Evolutionary conservation across 805 yeast genomes (phyloP).

Genomic region (Wickerhamiella kurtzmanii): DNA sequence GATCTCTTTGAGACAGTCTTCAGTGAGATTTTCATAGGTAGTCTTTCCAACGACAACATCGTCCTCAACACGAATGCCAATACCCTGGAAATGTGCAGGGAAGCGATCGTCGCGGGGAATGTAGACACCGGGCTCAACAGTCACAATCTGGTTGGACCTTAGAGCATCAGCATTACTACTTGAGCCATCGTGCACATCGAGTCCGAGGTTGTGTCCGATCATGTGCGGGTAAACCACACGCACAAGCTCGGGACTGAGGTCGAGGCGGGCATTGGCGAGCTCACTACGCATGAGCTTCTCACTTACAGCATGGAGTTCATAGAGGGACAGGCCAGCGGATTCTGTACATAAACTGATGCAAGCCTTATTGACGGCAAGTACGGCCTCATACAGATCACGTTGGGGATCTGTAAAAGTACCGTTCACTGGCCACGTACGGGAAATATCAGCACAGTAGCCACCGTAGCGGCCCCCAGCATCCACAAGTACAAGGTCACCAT

Average conservation of each 20-base stretch:
- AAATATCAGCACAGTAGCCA: conserved; percentile 90
- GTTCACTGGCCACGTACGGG: conserved; percentile 88
- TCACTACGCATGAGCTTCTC: conserved; percentile 47
- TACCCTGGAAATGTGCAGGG: conserved; percentile 71
- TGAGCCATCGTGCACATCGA: conserved; percentile 46
- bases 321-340: conserved; percentile 38
- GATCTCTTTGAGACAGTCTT: conserved; percentile 76
- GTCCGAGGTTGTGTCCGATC: conserved; percentile 88
- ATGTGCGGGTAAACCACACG: conserved; percentile 71
- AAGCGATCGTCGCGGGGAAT: conserved; percentile 58
- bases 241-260: conserved; percentile 19
- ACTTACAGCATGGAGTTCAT: conserved; percentile 64
- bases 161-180: conserved; percentile 29
- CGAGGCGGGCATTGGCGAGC: conserved; percentile 60
- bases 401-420: conserved; percentile 68
- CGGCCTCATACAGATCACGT: conserved; percentile 76
- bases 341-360: conserved; percentile 63
- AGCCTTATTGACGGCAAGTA: conserved; percentile 63
- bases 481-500: conserved; percentile 73
- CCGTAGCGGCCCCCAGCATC: conserved; percentile 94
- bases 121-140: conserved; percentile 93
- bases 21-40: conserved; percentile 48
- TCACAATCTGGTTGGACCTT: conserved; percentile 64
- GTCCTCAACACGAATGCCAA: conserved; percentile 93
- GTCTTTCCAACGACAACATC: conserved; percentile 71